These are phyloP conservation scores for Nectriaceae sp. DNA, from an alignment of 2,329 filamentous ascomycete genomes.

Conservation along the genomic window DNA sequence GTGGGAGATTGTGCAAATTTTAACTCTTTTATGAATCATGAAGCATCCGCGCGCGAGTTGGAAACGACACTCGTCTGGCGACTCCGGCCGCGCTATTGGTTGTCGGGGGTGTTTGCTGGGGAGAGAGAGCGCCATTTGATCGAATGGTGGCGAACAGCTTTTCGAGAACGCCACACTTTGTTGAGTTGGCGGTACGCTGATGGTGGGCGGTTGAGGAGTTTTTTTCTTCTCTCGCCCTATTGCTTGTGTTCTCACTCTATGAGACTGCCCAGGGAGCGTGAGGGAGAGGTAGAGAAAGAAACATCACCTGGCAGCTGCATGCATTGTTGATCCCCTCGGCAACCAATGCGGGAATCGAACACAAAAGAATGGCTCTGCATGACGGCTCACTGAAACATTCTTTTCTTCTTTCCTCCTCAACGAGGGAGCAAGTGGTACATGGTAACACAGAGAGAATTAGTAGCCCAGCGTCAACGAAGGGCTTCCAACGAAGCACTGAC, in stretches of 20 bases:
- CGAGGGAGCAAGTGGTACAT: background rate
- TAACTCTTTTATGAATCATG: conserved; percentile 21
- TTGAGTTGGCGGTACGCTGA: background rate
- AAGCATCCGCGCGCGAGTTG: conserved; percentile 10
- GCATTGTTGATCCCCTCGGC: too few species aligned
- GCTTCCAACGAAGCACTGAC: background rate
- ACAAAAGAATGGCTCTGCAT: background rate
- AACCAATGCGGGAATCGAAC: background rate
- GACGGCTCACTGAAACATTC: background rate
- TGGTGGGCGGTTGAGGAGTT: background rate
- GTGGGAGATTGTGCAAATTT: conserved; percentile 34
- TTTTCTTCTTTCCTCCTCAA: too few species aligned
- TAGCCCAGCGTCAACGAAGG: background rate
- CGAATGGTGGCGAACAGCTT: background rate
- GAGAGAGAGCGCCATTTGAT: background rate
- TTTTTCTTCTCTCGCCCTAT: too few species aligned
- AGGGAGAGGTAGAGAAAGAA: too few species aligned
- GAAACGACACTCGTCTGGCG: too few species aligned
- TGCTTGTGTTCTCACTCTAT: too few species aligned
- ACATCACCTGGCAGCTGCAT: too few species aligned
- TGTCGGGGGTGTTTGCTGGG: background rate
- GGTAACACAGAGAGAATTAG: background rate
- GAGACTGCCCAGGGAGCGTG: too few species aligned
- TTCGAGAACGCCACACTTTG: background rate
- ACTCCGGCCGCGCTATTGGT: background rate